phyloP scores from a whole-genome alignment of 2,329 filamentous ascomycete genomes.

The Pseudocercospora macadamiae region DNA sequence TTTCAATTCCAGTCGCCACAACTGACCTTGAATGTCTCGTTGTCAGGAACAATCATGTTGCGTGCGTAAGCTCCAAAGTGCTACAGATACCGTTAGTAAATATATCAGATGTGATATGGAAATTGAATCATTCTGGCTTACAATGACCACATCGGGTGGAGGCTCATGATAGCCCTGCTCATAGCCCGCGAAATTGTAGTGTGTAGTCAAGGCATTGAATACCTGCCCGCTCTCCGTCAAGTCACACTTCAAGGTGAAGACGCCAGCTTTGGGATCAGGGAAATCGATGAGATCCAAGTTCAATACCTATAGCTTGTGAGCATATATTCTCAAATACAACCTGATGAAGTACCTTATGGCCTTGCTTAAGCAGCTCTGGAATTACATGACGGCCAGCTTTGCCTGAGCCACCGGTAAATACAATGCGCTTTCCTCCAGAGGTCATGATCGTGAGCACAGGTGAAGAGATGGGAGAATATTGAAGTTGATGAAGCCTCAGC shows the following conservation, averaged over 20 bases:
- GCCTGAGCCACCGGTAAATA: constrained; percentile 60
- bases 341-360: constrained; percentile 45
- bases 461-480: neutral
- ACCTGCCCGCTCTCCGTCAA: constrained; percentile 60
- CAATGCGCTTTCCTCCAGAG: constrained; percentile 44
- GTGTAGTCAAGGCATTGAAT: constrained; percentile 59
- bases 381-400: constrained; percentile 61
- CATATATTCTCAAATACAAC: neutral
- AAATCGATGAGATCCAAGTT: constrained; percentile 58
- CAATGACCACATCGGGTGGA: constrained; percentile 63
- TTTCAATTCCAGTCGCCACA: too few relatives aligned
- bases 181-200: constrained; percentile 58
- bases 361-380: constrained; percentile 53
- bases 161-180: constrained; percentile 47
- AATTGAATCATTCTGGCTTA: too few relatives aligned
- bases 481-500: neutral
- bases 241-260: constrained; percentile 60
- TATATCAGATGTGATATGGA: too few relatives aligned
- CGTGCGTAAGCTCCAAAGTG: constrained; percentile 64
- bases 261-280: constrained; percentile 41
- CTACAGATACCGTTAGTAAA: too few relatives aligned
- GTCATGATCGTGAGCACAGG: constrained; percentile 4
- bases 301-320: constrained; percentile 41
- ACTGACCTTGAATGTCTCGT: constrained; percentile 62
- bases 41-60: constrained; percentile 65